Conservation (phyloP, 2,329 filamentous ascomycete species). For the Pseudopithomyces maydicus region DNA sequence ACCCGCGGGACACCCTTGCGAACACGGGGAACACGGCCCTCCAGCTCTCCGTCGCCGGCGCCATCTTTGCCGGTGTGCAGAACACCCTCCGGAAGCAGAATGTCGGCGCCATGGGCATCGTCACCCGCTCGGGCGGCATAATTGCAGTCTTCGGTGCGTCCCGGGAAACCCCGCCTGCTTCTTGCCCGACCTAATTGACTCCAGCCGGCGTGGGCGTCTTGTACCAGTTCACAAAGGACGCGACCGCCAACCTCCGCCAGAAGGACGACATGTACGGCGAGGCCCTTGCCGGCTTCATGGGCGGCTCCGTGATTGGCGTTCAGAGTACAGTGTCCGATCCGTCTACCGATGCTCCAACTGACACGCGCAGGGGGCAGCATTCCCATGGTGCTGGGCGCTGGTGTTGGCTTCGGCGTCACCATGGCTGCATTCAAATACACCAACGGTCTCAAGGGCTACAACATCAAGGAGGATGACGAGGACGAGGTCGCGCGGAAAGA, state of each 20-base stretch:
- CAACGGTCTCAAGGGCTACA: slow-evolving; percentile 63
- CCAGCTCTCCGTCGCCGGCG: slow-evolving; percentile 69
- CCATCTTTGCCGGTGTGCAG: slow-evolving; percentile 77
- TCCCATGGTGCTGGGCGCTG: slow-evolving; percentile 72
- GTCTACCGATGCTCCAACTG: slow-evolving; percentile 9
- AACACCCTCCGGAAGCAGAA: slow-evolving; percentile 87
- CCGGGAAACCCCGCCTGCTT: background rate
- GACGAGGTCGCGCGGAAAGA: slow-evolving; percentile 81
- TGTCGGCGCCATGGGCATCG: slow-evolving; percentile 77
- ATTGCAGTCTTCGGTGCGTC: slow-evolving; percentile 69
- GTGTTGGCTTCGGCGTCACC: slow-evolving; percentile 61
- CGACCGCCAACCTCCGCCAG: slow-evolving; percentile 82
- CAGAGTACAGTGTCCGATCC: slow-evolving; percentile 62
- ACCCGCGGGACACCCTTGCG: slow-evolving; percentile 75
- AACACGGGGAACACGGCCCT: slow-evolving; percentile 67
- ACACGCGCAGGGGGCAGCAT: slow-evolving; percentile 64
- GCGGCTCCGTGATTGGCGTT: slow-evolving; percentile 74
- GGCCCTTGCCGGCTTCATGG: slow-evolving; percentile 75
- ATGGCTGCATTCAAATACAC: slow-evolving; percentile 72
- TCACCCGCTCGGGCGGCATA: slow-evolving; percentile 77
- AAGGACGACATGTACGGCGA: slow-evolving; percentile 81
- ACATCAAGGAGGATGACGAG: slow-evolving; percentile 61
- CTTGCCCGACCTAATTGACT: slow-evolving; percentile 32
- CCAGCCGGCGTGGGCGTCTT: slow-evolving; percentile 73
- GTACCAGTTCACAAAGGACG: slow-evolving; percentile 77